Conservation (phyloP, 306 rosid genomes). For the Abrus precatorius region DNA sequence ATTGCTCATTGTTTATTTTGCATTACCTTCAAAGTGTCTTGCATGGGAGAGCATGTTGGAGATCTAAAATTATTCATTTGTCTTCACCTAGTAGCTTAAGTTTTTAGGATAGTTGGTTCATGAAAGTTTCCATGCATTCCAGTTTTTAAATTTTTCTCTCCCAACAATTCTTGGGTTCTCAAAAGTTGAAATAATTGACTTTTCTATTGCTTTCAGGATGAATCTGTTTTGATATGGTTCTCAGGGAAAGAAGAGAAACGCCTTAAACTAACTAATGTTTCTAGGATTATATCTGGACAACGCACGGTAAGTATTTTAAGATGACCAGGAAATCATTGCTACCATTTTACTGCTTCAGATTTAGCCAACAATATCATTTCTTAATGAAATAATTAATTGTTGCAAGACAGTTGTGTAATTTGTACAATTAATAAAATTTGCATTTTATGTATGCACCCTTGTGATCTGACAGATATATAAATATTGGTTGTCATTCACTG, state of each 20-base stretch:
- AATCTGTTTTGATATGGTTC: slow-evolving; percentile 95
- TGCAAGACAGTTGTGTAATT: slow-evolving; percentile 15
- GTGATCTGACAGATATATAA: slow-evolving; percentile 1
- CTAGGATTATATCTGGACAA: slow-evolving; percentile 97
- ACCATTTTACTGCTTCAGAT: slow-evolving; percentile 41
- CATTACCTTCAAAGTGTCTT: neutral
- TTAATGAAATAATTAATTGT: slow-evolving; percentile 29
- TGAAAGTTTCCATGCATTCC: neutral
- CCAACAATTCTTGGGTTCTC: slow-evolving; percentile 17
- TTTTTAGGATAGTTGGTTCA: neutral
- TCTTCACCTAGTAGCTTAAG: neutral
- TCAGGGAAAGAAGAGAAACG: slow-evolving; percentile 98
- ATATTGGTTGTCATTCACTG: neutral
- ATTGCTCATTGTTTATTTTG: slow-evolving; percentile 25
- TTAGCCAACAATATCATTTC: slow-evolving; percentile 34
- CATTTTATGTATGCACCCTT: slow-evolving; percentile 35
- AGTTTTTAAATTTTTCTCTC: slow-evolving; percentile 5
- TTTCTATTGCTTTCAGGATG: slow-evolving; percentile 77
- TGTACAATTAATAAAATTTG: slow-evolving; percentile 23
- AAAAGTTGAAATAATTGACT: slow-evolving; percentile 41
- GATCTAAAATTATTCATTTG: neutral
- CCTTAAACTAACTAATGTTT: slow-evolving; percentile 89
- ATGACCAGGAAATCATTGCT: slow-evolving; percentile 35
- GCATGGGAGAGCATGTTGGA: neutral
- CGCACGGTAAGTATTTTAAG: slow-evolving; percentile 81